A percentile compares a stretch with the other conserved stretches of the same genome.
These are phyloP conservation scores for Linnemannia exigua DNA, from an alignment of 192 early-diverging fungal genomes.

Conservation along the genomic window DNA sequence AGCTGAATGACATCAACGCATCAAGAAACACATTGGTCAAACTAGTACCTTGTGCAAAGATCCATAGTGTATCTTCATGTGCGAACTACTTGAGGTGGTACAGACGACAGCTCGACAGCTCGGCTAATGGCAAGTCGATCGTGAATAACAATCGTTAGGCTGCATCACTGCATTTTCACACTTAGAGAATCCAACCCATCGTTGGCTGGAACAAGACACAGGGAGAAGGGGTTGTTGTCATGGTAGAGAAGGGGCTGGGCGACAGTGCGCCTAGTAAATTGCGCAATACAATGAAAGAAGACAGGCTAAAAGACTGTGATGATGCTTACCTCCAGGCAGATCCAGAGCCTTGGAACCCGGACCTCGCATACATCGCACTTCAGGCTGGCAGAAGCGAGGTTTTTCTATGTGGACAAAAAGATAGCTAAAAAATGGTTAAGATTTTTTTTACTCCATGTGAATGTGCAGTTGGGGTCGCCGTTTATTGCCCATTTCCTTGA, in stretches of 20 bases:
- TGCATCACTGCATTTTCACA: not conserved
- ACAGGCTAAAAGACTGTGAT: not conserved
- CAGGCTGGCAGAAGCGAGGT: conserved; percentile 35
- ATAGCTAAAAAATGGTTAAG: not conserved
- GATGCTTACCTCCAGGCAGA: conserved; percentile 54
- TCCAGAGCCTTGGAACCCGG: conserved; percentile 52
- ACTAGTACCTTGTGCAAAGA: conserved; percentile 47
- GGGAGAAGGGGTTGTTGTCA: no score
- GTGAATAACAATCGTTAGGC: not conserved
- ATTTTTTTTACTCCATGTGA: not conserved
- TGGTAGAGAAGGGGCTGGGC: not conserved
- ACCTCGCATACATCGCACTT: conserved; percentile 55
- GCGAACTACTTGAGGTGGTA: conserved; percentile 45
- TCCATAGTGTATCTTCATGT: conserved; percentile 51
- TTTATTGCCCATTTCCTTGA: not conserved
- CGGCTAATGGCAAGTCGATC: conserved; percentile 22
- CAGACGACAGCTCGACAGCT: conserved; percentile 42
- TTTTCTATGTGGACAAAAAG: conserved; percentile 27
- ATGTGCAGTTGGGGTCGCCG: not conserved
- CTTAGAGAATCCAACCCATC: not conserved
- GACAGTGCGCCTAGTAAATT: not conserved
- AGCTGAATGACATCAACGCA: not conserved
- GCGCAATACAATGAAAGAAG: no score
- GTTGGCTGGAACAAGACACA: not conserved
- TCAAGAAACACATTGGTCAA: no score